Evolutionary conservation across 2,329 filamentous ascomycete species (phyloP).

Genomic region (Paraphaeosphaeria sporulosa): DNA sequence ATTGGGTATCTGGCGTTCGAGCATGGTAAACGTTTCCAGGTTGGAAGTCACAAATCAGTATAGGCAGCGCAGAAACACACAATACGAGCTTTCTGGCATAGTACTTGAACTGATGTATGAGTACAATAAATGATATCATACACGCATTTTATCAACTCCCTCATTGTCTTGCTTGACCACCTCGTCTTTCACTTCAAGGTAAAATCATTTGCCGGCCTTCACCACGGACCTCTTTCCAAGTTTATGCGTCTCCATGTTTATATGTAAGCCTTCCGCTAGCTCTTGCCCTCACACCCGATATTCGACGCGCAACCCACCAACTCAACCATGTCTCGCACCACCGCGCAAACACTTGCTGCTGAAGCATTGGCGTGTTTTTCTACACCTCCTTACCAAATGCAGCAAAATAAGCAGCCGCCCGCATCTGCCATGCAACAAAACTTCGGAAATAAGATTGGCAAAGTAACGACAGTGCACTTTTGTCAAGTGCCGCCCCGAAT

Average conservation of each 20-base stretch:
- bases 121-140: not conserved
- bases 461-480: not conserved
- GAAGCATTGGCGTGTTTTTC: not conserved
- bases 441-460: no score
- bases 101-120: not conserved
- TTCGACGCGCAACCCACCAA: not conserved
- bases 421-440: not conserved
- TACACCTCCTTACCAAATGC: not conserved
- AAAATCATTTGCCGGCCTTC: not conserved
- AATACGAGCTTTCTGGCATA: not conserved
- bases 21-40: not conserved
- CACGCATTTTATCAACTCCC: no score
- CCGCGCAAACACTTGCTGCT: not conserved
- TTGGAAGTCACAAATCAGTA: not conserved
- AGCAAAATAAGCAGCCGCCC: not conserved
- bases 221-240: not conserved
- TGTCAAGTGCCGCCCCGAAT: not conserved
- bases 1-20: not conserved
- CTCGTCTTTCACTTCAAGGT: no score
- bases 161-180: not conserved
- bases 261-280: not conserved
- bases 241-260: not conserved
- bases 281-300: not conserved
- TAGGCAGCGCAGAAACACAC: not conserved
- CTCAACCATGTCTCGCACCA: not conserved